A percentile compares a stretch with the other conserved stretches of the same genome.
Conservation (phyloP, 495 filamentous ascomycete species). For the Eremomyces bilateralis region DNA sequence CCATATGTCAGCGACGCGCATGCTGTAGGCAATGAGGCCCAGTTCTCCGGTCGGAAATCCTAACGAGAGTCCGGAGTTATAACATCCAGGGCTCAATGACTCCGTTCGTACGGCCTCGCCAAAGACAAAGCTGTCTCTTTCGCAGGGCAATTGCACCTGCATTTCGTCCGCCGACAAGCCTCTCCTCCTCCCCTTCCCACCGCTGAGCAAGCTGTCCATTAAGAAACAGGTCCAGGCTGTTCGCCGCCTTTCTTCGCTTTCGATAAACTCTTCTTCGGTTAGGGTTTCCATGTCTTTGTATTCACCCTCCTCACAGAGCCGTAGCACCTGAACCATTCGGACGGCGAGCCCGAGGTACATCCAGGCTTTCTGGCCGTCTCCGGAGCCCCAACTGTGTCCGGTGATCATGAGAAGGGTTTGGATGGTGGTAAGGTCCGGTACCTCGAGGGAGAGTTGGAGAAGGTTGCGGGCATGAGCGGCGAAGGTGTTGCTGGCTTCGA, state of each 20-base stretch:
- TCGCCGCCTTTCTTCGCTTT: constrained; percentile 11
- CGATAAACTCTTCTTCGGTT: constrained; percentile 13
- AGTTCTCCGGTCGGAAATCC: constrained; percentile 8
- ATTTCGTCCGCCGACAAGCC: constrained; percentile 10
- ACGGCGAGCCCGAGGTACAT: constrained; percentile 16
- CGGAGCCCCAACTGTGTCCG: constrained; percentile 14
- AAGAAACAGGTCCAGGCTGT: constrained; percentile 16
- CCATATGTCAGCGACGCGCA: constrained; percentile 15
- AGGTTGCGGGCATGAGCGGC: constrained; percentile 13
- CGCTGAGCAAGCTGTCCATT: constrained; percentile 16
- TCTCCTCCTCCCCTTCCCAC: constrained; percentile 14
- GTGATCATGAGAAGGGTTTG: constrained; percentile 15
- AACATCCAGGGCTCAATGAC: constrained; percentile 8
- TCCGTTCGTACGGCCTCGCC: constrained; percentile 12
- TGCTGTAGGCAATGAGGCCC: constrained; percentile 14
- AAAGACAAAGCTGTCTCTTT: constrained; percentile 13
- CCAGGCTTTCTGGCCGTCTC: constrained; percentile 13
- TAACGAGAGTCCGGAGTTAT: no score
- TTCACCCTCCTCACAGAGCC: constrained; percentile 9
- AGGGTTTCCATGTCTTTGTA: constrained; percentile 4
- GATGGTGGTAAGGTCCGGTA: constrained; percentile 11
- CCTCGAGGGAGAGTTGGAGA: constrained; percentile 12
- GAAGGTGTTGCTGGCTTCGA: constrained; percentile 15
- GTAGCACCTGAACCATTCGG: constrained; percentile 13
- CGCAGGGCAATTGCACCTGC: constrained; percentile 13